A percentile compares a stretch with the other conserved stretches of the same genome.
Conservation (phyloP, 1,139 yeast genomes). For the Lodderomyces theae region DNA sequence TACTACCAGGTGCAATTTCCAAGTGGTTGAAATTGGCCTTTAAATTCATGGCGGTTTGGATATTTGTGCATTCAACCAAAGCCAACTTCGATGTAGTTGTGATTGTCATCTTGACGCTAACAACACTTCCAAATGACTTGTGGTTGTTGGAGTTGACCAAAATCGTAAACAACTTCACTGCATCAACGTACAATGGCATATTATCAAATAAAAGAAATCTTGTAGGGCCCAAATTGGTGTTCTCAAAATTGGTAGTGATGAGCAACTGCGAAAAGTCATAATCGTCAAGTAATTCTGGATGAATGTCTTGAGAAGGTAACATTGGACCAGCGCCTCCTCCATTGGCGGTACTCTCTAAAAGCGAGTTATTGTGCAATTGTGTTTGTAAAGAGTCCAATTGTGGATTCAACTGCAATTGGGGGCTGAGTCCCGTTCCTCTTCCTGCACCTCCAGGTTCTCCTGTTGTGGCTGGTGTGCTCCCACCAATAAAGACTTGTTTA, state of each 20-base stretch:
- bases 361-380: not conserved
- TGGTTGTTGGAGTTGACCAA: slow-evolving; percentile 29
- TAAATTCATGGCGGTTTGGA: slow-evolving; percentile 77
- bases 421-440: not conserved
- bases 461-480: slow-evolving; percentile 9
- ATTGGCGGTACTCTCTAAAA: not conserved
- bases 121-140: slow-evolving; percentile 25
- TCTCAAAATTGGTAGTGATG: slow-evolving; percentile 62
- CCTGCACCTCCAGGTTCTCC: slow-evolving; percentile 6
- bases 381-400: slow-evolving; percentile 13
- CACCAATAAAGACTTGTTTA: slow-evolving; percentile 15
- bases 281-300: slow-evolving; percentile 51
- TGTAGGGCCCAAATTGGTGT: slow-evolving; percentile 72
- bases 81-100: slow-evolving; percentile 50
- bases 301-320: slow-evolving; percentile 15
- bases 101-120: slow-evolving; percentile 52
- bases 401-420: slow-evolving; percentile 15
- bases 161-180: slow-evolving; percentile 34
- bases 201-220: slow-evolving; percentile 74
- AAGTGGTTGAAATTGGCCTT: slow-evolving; percentile 75
- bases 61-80: slow-evolving; percentile 65
- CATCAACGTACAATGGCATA: slow-evolving; percentile 52
- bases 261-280: slow-evolving; percentile 43
- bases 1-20: slow-evolving; percentile 73
- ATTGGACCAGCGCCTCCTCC: too few species aligned